Base-by-base conservation (phyloP, 202 grass and related monocot genomes). In the Sporobolus alterniflorus region DNA sequence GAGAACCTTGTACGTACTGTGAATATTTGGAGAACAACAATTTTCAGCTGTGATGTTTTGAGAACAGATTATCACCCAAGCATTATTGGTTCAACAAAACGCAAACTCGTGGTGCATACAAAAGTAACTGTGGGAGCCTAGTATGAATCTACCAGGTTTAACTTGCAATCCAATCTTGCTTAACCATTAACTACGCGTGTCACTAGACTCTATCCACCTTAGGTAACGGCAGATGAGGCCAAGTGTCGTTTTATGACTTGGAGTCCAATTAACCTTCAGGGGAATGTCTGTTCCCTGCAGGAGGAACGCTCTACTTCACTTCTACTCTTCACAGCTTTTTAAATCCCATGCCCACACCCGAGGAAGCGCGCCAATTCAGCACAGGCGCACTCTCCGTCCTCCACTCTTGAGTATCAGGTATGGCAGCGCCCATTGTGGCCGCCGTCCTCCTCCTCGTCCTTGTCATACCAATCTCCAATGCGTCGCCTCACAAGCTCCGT, bases 111-210 rank as follows among this genome's bases (percentile, higher is more conserved):
- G n/a, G n/a, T n/a, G n/a, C n/a, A n/a, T n/a, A n/a, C n/a, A n/a
- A n/a, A n/a, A n/a, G n/a, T 39, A 28, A 82, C 20, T 13, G 2
- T 39, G 15, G 3, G 25, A 2, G 0, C 11, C 63, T 51, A 78
- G n/a, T 21, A 72, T 50, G 49, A 15, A 30, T 83, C 70, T 74
- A 74, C 17, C 29, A 66, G 42, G 46, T 79, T 84, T 74, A 80
- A 68, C 87, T 89, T 84, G 34, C 87, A 84, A 75, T 80, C 75
- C 62, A 84, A 84, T 52, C 81, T 77, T 88, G 32, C 16, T 73
- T 28, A 64, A 30, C 44, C 39, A 43, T 73, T 47, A 66, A 56
- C 51, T 70, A 51, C 51, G 51, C n/a, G n/a, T n/a, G n/a, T 33
- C 63, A 82, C 63, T 63, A 82, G 40, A 43, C 29, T 6, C 21